These are phyloP conservation scores for Phytophthora cryptogea DNA, from an alignment of 352 stramenopile species.

Conservation along the genomic window DNA sequence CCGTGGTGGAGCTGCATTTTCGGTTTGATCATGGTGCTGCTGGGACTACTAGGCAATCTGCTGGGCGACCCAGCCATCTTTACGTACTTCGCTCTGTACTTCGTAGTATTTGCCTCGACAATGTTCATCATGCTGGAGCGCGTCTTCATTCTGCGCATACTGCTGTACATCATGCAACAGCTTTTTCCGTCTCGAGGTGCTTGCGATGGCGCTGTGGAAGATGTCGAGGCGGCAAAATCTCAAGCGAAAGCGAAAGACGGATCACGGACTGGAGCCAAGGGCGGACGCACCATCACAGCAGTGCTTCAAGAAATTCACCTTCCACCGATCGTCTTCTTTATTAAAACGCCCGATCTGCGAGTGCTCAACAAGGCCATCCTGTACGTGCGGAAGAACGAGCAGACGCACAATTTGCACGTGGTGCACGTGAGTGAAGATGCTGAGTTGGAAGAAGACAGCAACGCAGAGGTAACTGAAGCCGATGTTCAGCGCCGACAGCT, in stretches of 20 bases:
- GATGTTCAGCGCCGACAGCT: constrained; percentile 38
- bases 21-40: constrained; percentile 70
- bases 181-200: constrained; percentile 55
- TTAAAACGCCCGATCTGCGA: constrained; percentile 86
- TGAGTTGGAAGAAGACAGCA: constrained; percentile 31
- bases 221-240: constrained; percentile 25
- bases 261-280: constrained; percentile 58
- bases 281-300: constrained; percentile 67
- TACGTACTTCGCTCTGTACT: constrained; percentile 85
- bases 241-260: constrained; percentile 25
- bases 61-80: constrained; percentile 76
- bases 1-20: constrained; percentile 85
- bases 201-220: constrained; percentile 29
- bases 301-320: constrained; percentile 72
- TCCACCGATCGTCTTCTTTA: constrained; percentile 92
- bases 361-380: constrained; percentile 95
- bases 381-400: constrained; percentile 92
- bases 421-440: constrained; percentile 77
- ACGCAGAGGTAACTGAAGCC: constrained; percentile 43
- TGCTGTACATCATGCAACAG: constrained; percentile 68
- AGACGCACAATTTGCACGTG: constrained; percentile 91
- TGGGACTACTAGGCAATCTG: constrained; percentile 68
- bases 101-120: constrained; percentile 63
- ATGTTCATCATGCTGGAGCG: constrained; percentile 87
- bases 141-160: constrained; percentile 73